Conservation (phyloP, 257 asterid genomes). For the Salvia splendens region DNA sequence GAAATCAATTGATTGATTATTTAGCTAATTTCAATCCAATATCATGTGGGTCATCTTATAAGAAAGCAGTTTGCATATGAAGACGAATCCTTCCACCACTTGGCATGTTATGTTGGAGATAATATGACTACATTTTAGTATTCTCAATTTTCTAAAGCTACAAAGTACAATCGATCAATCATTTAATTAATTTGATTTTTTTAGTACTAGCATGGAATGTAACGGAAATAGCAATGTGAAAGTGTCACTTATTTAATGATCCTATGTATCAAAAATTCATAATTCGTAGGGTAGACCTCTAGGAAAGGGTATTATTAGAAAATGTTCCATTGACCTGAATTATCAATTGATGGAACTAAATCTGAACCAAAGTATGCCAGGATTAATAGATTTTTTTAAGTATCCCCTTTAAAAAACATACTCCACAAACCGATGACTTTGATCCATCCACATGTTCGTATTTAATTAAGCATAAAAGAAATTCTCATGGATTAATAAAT, state of each 20-base stretch:
- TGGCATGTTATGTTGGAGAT: conserved; percentile 6
- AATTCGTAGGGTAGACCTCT: neutral
- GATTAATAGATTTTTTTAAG: neutral
- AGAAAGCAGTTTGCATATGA: conserved; percentile 17
- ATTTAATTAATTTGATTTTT: neutral
- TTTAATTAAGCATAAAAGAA: neutral
- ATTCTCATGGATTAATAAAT: conserved; percentile 4
- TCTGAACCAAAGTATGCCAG: neutral
- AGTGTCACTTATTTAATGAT: neutral
- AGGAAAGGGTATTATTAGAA: conserved; percentile 2
- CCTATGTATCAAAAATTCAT: neutral
- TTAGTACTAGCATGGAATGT: neutral
- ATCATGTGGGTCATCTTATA: conserved; percentile 15
- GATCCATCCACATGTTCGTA: conserved; percentile 2
- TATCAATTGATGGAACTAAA: conserved; percentile 6
- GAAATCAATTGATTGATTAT: conserved; percentile 30
- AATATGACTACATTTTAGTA: neutral
- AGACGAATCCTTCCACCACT: conserved; percentile 31
- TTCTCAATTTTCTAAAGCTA: neutral
- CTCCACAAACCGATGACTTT: neutral
- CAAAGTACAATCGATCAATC: neutral
- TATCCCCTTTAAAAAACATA: neutral
- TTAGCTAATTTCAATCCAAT: conserved; percentile 22
- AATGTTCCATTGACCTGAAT: conserved; percentile 32
- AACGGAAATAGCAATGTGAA: conserved; percentile 19